Base-by-base conservation (phyloP, 192 early-diverging fungal species). In the Coemansia sp. region DNA sequence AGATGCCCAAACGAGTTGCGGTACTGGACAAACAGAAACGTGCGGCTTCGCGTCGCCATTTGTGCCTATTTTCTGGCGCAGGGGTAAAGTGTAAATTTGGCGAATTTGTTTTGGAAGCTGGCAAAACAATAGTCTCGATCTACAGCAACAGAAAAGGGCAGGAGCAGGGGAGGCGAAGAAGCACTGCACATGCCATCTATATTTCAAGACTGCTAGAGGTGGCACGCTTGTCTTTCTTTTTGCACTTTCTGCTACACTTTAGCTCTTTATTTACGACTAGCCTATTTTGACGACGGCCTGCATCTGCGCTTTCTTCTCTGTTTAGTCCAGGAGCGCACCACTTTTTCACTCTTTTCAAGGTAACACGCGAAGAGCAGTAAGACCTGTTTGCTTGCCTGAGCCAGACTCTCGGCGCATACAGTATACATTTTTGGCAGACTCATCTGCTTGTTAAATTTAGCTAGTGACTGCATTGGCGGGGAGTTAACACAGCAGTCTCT, bases 11-110 rank as follows among this genome's bases (percentile, higher is more conserved):
- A 93, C 9, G 94, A 89, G 66, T 95, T 94, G 57, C 96, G 86
- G 81, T 91, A 96, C 81, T 98, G 93, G 52, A 95, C 73, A 76
- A 96, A 98, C 15, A 98, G 83, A 48, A 94, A 84, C 29, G 94
- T 96, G 68, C 94, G 89, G 69, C 86, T 90, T 59, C 96, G 86
- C 11, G 94, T 92, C 4, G 96, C 92, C 90, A 91, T 91, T 52
- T 48, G 11, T 56, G 9, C 50, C 17, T 54, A 15, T 54, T 54
- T 54, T 52, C 19, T n/a, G 50, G 50, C 50, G n/a, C 53, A 24
- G 23, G 23, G 2, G 14, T 47, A 47, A 55, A 55, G 27, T 55
- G 27, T 32, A 19, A 35, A 8, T 55, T 32, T 25, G 21, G 21
- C 32, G 32, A 35, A 35, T 62, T 24, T 54, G 14, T 54, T 54